These are phyloP conservation scores for Penicillium herquei DNA, from an alignment of 495 filamentous ascomycete species.

Conservation along the genomic window DNA sequence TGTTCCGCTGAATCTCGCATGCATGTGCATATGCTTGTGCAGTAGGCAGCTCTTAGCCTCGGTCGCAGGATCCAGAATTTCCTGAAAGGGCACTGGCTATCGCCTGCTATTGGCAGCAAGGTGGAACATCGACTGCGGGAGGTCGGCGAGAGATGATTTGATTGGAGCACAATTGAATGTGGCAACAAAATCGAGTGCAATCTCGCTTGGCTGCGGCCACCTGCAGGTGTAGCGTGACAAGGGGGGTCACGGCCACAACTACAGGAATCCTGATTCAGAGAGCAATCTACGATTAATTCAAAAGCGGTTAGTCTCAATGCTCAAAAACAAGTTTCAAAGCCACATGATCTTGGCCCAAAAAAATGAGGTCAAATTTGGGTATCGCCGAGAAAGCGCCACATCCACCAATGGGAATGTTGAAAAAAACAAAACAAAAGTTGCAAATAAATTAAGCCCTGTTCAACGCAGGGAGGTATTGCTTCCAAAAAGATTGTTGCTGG, in stretches of 20 bases:
- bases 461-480: constrained; percentile 36
- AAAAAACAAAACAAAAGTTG: constrained; percentile 15
- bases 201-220: constrained; percentile 18
- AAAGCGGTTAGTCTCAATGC: constrained; percentile 39
- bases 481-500: constrained; percentile 37
- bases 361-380: constrained; percentile 29
- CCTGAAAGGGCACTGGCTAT: constrained; percentile 1
- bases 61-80: constrained; percentile 12
- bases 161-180: constrained; percentile 19
- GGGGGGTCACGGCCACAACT: constrained; percentile 30
- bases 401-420: constrained; percentile 3
- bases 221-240: constrained; percentile 27
- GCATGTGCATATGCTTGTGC: constrained; percentile 4
- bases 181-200: constrained; percentile 8
- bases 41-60: constrained; percentile 16
- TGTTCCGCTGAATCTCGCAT: neutral
- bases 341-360: constrained; percentile 12
- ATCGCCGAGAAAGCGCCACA: constrained; percentile 23
- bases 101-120: constrained; percentile 9
- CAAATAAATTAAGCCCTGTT: constrained; percentile 4
- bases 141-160: constrained; percentile 4
- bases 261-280: constrained; percentile 74
- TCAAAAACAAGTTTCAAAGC: constrained; percentile 22
- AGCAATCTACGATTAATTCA: constrained; percentile 57
- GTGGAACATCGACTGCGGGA: constrained; percentile 11